Evolutionary conservation across 139 green algal species (phyloP).

Genomic region (Chlorella sp.): DNA sequence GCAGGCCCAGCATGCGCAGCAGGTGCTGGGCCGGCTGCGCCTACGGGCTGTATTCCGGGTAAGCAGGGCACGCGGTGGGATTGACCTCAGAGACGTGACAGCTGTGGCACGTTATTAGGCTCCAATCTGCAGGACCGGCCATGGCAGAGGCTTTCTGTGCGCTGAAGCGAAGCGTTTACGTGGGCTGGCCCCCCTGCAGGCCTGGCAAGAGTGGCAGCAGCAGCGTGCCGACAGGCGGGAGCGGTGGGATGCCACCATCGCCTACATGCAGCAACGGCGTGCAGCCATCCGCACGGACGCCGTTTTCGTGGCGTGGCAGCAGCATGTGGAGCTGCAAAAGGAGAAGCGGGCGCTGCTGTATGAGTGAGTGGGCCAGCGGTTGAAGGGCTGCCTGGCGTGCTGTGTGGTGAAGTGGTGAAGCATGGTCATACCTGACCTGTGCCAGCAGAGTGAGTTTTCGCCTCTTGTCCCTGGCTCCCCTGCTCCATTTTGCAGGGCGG

Average conservation of each 20-base stretch:
- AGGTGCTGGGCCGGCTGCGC: constrained; percentile 21
- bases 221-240: constrained; percentile 9
- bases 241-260: constrained; percentile 18
- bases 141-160: too few relatives aligned
- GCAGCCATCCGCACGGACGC: background rate
- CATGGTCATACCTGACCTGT: background rate
- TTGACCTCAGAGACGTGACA: too few relatives aligned
- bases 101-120: too few relatives aligned
- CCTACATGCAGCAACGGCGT: constrained; percentile 6
- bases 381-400: background rate
- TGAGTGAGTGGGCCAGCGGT: background rate
- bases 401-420: background rate
- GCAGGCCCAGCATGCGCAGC: constrained; percentile 23
- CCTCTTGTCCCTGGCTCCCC: too few relatives aligned
- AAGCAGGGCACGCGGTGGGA: too few relatives aligned
- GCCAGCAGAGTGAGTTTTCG: background rate
- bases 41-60: background rate
- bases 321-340: background rate
- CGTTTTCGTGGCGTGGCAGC: constrained; percentile 33
- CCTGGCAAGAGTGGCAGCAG: constrained; percentile 20
- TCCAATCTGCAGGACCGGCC: too few relatives aligned
- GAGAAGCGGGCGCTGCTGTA: background rate
- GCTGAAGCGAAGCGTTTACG: too few relatives aligned
- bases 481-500: background rate
- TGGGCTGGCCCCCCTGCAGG: background rate